Evolutionary conservation across 1,139 yeast genomes (phyloP).

Genomic region (Wickerhamiella infanticola): DNA sequence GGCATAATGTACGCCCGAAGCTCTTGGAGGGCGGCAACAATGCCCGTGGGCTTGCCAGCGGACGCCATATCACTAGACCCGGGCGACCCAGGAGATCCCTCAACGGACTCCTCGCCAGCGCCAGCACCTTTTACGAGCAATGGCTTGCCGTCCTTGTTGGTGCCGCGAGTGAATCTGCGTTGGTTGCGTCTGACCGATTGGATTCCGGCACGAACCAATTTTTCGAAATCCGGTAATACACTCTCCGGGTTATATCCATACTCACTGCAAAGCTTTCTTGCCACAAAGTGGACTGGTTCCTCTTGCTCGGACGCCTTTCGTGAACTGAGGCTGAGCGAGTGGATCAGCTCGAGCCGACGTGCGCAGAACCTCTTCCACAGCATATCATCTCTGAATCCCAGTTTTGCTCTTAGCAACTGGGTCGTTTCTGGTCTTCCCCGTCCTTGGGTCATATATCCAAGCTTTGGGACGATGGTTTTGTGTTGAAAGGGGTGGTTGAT

Average conservation of each 20-base stretch:
- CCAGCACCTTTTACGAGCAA: not conserved
- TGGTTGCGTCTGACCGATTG: conserved; percentile 62
- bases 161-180: conserved; percentile 27
- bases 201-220: conserved; percentile 80
- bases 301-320: conserved; percentile 91
- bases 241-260: conserved; percentile 49
- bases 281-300: conserved; percentile 58
- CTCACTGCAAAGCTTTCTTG: conserved; percentile 57
- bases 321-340: conserved; percentile 56
- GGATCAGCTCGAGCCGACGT: conserved; percentile 74
- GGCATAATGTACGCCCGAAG: not conserved
- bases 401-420: conserved; percentile 52
- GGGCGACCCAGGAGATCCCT: not conserved
- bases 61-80: not conserved
- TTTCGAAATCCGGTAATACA: conserved; percentile 56
- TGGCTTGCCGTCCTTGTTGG: not conserved
- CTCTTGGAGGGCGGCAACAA: conserved; percentile 1
- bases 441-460: not conserved
- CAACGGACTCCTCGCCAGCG: not conserved
- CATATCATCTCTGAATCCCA: conserved; percentile 65
- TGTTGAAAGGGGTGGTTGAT: too few species aligned
- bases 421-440: conserved; percentile 44
- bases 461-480: too few species aligned
- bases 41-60: not conserved
- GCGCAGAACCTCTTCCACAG: conserved; percentile 85